Percentiles rank a stretch among this genome's conserved stretches.
Evolutionary conservation across 352 stramenopile species (phyloP).

Genomic region (Phytophthora megakarya): DNA sequence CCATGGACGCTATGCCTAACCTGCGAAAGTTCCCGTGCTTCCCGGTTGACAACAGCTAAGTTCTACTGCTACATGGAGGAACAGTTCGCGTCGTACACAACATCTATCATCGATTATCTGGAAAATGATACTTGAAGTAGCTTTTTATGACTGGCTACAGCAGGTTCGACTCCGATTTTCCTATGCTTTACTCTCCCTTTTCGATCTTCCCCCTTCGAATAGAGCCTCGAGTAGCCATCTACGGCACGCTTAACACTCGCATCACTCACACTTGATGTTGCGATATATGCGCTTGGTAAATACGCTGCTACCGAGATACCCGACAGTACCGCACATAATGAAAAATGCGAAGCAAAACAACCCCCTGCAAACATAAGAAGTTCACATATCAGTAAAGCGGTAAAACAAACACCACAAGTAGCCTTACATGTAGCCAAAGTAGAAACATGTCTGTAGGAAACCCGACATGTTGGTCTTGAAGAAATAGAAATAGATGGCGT

Average conservation of each 20-base stretch:
- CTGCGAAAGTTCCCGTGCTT: constrained; percentile 75
- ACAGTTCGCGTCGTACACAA: no score
- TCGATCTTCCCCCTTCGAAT: no score
- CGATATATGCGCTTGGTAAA: constrained; percentile 96
- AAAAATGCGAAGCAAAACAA: constrained; percentile 93
- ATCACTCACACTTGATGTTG: constrained; percentile 96
- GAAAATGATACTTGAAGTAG: no score
- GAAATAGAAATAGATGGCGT: constrained; percentile 99
- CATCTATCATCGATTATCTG: no score
- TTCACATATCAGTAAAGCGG: not conserved
- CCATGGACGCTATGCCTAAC: constrained; percentile 71
- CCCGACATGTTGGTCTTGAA: constrained; percentile 99
- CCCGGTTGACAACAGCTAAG: constrained; percentile 27
- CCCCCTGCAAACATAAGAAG: constrained; percentile 49
- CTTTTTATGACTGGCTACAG: no score
- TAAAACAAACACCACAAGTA: not conserved
- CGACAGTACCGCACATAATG: constrained; percentile 93
- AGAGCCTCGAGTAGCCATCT: no score
- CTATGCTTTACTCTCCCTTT: constrained; percentile 28
- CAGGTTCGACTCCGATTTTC: no score
- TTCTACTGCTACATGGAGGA: no score
- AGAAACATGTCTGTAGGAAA: constrained; percentile 98
- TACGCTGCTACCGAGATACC: constrained; percentile 89
- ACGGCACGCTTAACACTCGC: constrained; percentile 21
- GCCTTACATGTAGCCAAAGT: constrained; percentile 98